Percentiles rank a stretch among this genome's conserved stretches.
These are phyloP conservation scores for Stachybotrys echinatus DNA, from an alignment of 2,329 filamentous ascomycete species.

Conservation along the genomic window DNA sequence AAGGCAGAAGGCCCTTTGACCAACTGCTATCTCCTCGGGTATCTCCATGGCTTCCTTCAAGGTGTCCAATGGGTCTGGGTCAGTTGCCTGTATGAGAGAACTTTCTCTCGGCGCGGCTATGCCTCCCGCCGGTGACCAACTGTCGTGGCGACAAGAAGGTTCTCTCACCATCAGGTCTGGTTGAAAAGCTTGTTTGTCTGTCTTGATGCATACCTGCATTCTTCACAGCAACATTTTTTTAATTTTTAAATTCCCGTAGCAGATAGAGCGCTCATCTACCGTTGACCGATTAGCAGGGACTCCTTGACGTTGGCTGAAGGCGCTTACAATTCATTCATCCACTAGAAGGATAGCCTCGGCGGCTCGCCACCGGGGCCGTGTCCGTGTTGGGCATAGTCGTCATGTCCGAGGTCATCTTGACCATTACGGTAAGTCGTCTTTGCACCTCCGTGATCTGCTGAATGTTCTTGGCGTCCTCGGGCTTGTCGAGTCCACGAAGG, in stretches of 20 bases:
- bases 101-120: background rate
- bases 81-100: background rate
- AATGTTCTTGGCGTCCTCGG: constrained; percentile 47
- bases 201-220: background rate
- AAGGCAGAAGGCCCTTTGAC: background rate
- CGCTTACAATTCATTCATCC: constrained; percentile 22
- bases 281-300: too few relatives aligned
- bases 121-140: background rate
- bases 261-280: background rate
- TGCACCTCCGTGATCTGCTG: constrained; percentile 48
- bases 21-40: background rate
- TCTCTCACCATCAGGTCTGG: background rate
- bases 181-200: background rate
- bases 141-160: background rate
- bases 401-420: constrained; percentile 37
- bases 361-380: constrained; percentile 10
- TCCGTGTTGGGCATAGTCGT: constrained; percentile 16
- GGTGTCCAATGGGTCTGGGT: background rate
- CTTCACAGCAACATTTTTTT: background rate
- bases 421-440: constrained; percentile 45
- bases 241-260: background rate
- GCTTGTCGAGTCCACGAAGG: constrained; percentile 42
- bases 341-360: constrained; percentile 19
- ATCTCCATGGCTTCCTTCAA: background rate
- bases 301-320: background rate